Conservation (phyloP, 495 filamentous ascomycete species). For the Trichodelitschia bisporula region DNA sequence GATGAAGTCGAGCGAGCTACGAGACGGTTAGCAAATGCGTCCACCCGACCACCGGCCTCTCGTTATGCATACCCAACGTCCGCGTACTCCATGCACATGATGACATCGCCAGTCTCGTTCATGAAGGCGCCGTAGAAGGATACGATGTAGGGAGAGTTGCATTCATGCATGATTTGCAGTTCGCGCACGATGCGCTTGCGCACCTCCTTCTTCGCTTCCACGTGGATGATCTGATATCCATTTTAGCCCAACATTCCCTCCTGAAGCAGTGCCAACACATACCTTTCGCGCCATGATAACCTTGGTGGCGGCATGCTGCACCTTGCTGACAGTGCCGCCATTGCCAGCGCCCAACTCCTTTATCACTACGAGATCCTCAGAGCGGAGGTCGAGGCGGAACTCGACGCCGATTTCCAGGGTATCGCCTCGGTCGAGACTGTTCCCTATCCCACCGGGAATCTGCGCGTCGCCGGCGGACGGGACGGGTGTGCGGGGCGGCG, state of each 20-base stretch:
- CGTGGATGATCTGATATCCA: slow-evolving; percentile 60
- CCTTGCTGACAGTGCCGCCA: slow-evolving; percentile 94
- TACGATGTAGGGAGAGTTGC: slow-evolving; percentile 87
- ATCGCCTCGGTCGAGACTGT: slow-evolving; percentile 37
- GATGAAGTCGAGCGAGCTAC: slow-evolving; percentile 77
- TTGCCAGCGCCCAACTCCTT: slow-evolving; percentile 92
- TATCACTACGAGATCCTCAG: slow-evolving; percentile 75
- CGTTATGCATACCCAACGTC: slow-evolving; percentile 65
- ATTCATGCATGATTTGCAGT: slow-evolving; percentile 93
- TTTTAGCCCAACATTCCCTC: background rate
- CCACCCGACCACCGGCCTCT: slow-evolving; percentile 1
- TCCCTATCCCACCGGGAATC: slow-evolving; percentile 32
- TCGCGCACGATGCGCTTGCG: slow-evolving; percentile 90
- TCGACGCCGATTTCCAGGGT: slow-evolving; percentile 92
- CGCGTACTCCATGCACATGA: slow-evolving; percentile 99
- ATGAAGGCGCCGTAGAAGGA: slow-evolving; percentile 94
- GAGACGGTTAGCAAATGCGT: slow-evolving; percentile 15
- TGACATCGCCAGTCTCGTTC: slow-evolving; percentile 84
- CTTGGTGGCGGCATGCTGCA: slow-evolving; percentile 80
- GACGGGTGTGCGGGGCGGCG: slow-evolving; percentile 31
- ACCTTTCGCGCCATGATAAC: slow-evolving; percentile 97
- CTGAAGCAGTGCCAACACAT: too few species aligned
- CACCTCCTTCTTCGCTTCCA: slow-evolving; percentile 91
- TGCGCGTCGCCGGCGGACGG: slow-evolving; percentile 34
- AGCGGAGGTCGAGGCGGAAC: slow-evolving; percentile 76